Percentiles rank a stretch among this genome's conserved stretches.
These are phyloP conservation scores for Tylopilus vinaceipallidus DNA, from an alignment of 768 basidiomycete genomes.

Conservation along the genomic window DNA sequence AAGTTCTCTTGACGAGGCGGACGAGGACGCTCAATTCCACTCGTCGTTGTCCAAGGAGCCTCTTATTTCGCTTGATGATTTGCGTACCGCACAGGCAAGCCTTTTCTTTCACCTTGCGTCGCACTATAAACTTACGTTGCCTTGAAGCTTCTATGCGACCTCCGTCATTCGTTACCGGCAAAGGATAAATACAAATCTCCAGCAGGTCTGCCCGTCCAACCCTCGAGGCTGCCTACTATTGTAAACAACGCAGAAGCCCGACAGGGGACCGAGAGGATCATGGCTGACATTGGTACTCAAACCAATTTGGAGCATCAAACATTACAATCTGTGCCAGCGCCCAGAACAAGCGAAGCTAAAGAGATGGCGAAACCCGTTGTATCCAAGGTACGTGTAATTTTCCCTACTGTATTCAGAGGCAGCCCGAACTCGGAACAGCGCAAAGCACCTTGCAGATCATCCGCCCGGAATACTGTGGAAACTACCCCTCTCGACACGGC, in stretches of 20 bases:
- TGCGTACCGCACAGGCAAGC: conserved; percentile 59
- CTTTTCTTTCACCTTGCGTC: neutral
- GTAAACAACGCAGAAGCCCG: neutral
- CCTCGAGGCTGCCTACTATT: neutral
- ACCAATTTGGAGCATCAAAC: conserved; percentile 24
- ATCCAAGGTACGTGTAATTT: conserved; percentile 18
- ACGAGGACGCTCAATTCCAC: conserved; percentile 31
- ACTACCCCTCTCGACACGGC: conserved; percentile 6
- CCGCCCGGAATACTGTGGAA: conserved; percentile 17
- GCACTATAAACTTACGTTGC: conserved; percentile 10
- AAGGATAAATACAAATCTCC: conserved; percentile 7
- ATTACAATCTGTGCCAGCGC: conserved; percentile 1
- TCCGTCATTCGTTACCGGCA: conserved; percentile 26
- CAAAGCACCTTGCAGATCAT: conserved; percentile 26
- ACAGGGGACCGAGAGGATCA: conserved; percentile 9
- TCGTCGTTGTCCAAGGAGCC: conserved; percentile 23
- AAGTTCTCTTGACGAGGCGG: conserved; percentile 66
- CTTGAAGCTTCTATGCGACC: conserved; percentile 40
- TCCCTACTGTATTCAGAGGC: neutral
- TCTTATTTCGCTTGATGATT: conserved; percentile 44
- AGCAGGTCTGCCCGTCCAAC: neutral
- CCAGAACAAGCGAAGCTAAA: conserved; percentile 18
- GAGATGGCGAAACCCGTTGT: conserved; percentile 19
- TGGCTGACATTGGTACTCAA: conserved; percentile 26
- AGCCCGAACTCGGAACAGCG: conserved; percentile 24